A percentile compares a stretch with the other conserved stretches of the same genome.
Evolutionary conservation across 768 basidiomycete species (phyloP).

Genomic region (Kwoniella botswanensis): DNA sequence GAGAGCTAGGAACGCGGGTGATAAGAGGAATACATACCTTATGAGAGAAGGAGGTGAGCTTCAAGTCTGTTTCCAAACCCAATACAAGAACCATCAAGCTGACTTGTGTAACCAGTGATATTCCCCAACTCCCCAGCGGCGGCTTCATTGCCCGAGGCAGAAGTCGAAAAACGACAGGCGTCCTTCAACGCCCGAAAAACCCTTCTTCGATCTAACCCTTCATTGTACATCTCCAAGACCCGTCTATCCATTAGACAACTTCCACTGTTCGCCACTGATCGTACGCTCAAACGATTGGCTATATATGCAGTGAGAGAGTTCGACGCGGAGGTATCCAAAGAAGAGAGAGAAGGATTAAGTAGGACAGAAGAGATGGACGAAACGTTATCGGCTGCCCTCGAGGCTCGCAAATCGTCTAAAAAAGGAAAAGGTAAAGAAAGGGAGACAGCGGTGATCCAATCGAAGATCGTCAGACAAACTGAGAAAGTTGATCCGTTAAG

Average conservation of each 20-base stretch:
- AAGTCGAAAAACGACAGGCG: conserved; percentile 80
- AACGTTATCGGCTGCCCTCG: conserved; percentile 52
- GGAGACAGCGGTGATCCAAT: conserved; percentile 73
- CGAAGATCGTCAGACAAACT: conserved; percentile 86
- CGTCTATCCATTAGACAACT: conserved; percentile 93
- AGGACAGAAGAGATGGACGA: conserved; percentile 72
- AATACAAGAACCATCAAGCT: no score
- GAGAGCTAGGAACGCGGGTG: conserved; percentile 76
- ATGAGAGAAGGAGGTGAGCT: conserved; percentile 89
- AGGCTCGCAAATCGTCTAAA: conserved; percentile 53
- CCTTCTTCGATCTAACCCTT: conserved; percentile 87
- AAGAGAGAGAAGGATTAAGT: conserved; percentile 67
- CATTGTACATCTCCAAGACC: conserved; percentile 90
- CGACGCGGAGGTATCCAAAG: conserved; percentile 73
- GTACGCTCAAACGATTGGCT: conserved; percentile 83
- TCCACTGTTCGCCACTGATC: conserved; percentile 86
- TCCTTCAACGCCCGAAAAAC: conserved; percentile 84
- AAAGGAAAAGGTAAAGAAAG: conserved; percentile 57
- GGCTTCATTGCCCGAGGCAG: conserved; percentile 69
- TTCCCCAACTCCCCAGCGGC: conserved; percentile 85
- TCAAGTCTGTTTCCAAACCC: no score
- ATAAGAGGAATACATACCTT: conserved; percentile 94
- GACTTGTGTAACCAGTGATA: conserved; percentile 67
- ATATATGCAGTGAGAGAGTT: conserved; percentile 79
- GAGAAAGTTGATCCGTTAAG: conserved; percentile 89